These are phyloP conservation scores for Chlorella variabilis DNA, from an alignment of 163 green algal genomes.

Conservation along the genomic window DNA sequence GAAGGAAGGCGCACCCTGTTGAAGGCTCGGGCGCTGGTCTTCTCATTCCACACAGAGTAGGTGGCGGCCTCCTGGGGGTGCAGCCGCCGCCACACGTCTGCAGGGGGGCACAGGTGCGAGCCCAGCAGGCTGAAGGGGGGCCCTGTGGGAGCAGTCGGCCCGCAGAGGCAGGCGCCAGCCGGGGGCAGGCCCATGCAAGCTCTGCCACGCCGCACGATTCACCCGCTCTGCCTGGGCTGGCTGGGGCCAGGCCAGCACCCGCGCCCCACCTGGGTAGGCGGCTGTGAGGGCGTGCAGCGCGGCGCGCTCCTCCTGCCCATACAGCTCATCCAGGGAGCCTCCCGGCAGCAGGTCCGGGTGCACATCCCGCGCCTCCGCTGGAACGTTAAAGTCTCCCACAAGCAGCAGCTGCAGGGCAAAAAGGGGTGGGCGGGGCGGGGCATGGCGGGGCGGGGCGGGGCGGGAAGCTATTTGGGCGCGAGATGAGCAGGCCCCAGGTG, in stretches of 20 bases:
- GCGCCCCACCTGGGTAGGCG: not conserved
- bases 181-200: too few relatives aligned
- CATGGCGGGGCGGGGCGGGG: too few relatives aligned
- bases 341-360: slow-evolving; percentile 48
- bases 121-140: too few relatives aligned
- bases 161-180: too few relatives aligned
- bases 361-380: slow-evolving; percentile 63
- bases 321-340: slow-evolving; percentile 49
- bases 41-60: slow-evolving; percentile 83
- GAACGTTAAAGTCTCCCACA: slow-evolving; percentile 87
- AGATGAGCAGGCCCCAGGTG: too few relatives aligned
- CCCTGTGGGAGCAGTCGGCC: not conserved
- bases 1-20: slow-evolving; percentile 49
- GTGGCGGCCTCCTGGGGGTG: slow-evolving; percentile 54
- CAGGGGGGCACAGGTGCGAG: too few relatives aligned
- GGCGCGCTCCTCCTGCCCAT: slow-evolving; percentile 54
- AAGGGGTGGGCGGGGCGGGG: not conserved
- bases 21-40: slow-evolving; percentile 71
- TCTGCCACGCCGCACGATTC: too few relatives aligned
- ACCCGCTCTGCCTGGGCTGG: too few relatives aligned
- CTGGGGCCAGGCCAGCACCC: too few relatives aligned
- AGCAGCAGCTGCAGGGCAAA: slow-evolving; percentile 66
- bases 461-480: too few relatives aligned
- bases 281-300: slow-evolving; percentile 32
- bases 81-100: slow-evolving; percentile 71